phyloP scores from a whole-genome alignment of 2,329 filamentous ascomycete species.

The Aspergillus sp. region DNA sequence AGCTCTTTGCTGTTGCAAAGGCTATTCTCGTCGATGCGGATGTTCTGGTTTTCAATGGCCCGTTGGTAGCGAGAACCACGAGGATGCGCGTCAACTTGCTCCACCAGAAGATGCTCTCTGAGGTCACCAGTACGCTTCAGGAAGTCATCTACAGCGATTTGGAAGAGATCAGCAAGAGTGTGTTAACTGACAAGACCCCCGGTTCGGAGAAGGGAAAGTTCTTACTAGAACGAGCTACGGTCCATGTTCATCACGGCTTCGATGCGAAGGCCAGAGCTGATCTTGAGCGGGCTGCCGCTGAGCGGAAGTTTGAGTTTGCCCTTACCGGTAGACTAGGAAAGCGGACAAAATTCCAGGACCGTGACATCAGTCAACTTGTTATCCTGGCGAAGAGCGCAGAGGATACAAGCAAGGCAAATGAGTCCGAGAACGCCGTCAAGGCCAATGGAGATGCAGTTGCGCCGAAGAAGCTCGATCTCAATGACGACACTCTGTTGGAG shows the following conservation, averaged over 20 bases:
- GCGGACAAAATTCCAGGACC: slow-evolving; percentile 50
- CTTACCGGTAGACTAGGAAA: slow-evolving; percentile 85
- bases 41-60: slow-evolving; percentile 48
- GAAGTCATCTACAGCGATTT: slow-evolving; percentile 64
- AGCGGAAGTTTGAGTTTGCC: slow-evolving; percentile 77
- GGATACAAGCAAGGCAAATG: slow-evolving; percentile 26
- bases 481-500: slow-evolving; percentile 92
- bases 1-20: slow-evolving; percentile 80
- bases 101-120: slow-evolving; percentile 69
- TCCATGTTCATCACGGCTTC: slow-evolving; percentile 81
- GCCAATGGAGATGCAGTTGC: slow-evolving; percentile 40
- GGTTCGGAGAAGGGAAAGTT: slow-evolving; percentile 68
- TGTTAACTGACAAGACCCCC: slow-evolving; percentile 37
- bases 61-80: slow-evolving; percentile 60
- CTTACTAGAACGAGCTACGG: slow-evolving; percentile 78
- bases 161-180: slow-evolving; percentile 52
- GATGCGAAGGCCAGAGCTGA: slow-evolving; percentile 75
- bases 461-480: slow-evolving; percentile 75
- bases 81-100: slow-evolving; percentile 74
- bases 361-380: slow-evolving; percentile 77
- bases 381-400: slow-evolving; percentile 79
- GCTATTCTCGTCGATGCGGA: slow-evolving; percentile 57
- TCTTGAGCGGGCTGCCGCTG: slow-evolving; percentile 67
- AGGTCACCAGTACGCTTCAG: slow-evolving; percentile 65
- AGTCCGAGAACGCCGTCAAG: slow-evolving; percentile 26